A percentile compares a stretch with the other conserved stretches of the same genome.
These are phyloP conservation scores for Circinella umbellata DNA, from an alignment of 371 early-diverging fungal species.

Conservation along the genomic window DNA sequence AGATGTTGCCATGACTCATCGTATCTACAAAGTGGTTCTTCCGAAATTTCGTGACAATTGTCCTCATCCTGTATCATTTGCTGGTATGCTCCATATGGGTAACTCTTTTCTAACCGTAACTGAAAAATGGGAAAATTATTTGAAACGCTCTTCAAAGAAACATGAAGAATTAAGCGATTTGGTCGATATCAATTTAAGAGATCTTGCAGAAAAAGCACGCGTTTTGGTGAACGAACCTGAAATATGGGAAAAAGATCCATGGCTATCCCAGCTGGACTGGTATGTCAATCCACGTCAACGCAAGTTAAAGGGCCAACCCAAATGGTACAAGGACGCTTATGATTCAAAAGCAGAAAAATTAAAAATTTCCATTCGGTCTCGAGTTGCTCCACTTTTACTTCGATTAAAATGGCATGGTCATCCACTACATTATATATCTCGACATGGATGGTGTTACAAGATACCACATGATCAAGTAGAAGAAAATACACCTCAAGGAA, in stretches of 20 bases:
- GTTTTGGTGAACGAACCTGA: constrained; percentile 31
- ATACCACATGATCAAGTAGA: constrained; percentile 37
- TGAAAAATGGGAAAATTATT: constrained; percentile 77
- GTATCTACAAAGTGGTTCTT: constrained; percentile 71
- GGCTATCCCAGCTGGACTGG: constrained; percentile 93
- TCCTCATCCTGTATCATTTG: constrained; percentile 94
- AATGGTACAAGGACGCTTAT: constrained; percentile 90
- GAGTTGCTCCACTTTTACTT: constrained; percentile 83
- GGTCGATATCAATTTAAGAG: constrained; percentile 63
- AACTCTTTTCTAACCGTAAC: constrained; percentile 84
- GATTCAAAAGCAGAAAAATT: constrained; percentile 57
- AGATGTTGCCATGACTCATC: constrained; percentile 86
- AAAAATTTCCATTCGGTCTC: constrained; percentile 72
- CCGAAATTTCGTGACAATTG: constrained; percentile 80
- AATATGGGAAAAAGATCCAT: constrained; percentile 68
- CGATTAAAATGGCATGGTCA: constrained; percentile 84
- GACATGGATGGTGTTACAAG: constrained; percentile 85
- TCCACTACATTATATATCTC: constrained; percentile 74
- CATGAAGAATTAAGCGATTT: constrained; percentile 58
- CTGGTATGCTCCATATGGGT: constrained; percentile 91
- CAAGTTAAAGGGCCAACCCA: constrained; percentile 74
- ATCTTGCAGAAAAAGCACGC: constrained; percentile 75
- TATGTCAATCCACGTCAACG: constrained; percentile 49
- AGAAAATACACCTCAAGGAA: constrained; percentile 21
- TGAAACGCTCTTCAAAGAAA: constrained; percentile 59